Percentiles rank a stretch among this genome's conserved stretches.
Evolutionary conservation across 164 flowering plant species (phyloP).

Genomic region (Taxillus chinensis): DNA sequence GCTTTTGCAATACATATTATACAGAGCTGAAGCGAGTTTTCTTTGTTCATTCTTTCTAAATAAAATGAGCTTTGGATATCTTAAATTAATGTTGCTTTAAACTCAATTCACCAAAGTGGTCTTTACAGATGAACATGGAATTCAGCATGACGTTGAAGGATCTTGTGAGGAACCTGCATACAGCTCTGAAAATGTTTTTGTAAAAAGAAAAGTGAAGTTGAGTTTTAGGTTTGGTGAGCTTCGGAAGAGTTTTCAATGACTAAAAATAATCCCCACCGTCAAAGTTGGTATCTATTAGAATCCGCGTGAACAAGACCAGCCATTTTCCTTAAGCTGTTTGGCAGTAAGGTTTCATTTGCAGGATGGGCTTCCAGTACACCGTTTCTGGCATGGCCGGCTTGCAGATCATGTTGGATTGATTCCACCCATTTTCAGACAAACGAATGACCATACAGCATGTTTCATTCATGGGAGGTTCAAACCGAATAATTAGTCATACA

Average conservation of each 20-base stretch:
- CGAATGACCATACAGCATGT: constrained; percentile 12
- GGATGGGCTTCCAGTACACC: constrained; percentile 10
- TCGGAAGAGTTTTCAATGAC: no score
- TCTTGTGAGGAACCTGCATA: constrained; percentile 29
- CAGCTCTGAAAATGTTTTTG: constrained; percentile 25
- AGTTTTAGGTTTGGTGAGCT: not conserved
- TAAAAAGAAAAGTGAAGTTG: constrained; percentile 6
- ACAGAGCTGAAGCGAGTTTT: no score
- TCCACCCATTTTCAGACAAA: constrained; percentile 9
- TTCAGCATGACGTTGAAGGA: constrained; percentile 33
- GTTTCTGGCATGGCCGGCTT: constrained; percentile 27
- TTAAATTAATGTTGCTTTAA: not conserved
- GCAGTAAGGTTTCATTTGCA: constrained; percentile 26
- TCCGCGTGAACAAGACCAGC: constrained; percentile 10
- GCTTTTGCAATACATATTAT: no score
- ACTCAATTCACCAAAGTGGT: not conserved
- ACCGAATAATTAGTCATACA: not conserved
- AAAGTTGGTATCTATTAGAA: no score
- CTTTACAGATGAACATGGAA: constrained; percentile 46
- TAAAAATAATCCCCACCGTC: no score
- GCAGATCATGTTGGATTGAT: constrained; percentile 16
- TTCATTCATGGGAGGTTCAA: constrained; percentile 10
- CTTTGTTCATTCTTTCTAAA: no score
- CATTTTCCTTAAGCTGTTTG: constrained; percentile 10
- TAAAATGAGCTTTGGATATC: no score